Base-by-base conservation (phyloP, 768 basidiomycete genomes). In the Lentinula boryana region DNA sequence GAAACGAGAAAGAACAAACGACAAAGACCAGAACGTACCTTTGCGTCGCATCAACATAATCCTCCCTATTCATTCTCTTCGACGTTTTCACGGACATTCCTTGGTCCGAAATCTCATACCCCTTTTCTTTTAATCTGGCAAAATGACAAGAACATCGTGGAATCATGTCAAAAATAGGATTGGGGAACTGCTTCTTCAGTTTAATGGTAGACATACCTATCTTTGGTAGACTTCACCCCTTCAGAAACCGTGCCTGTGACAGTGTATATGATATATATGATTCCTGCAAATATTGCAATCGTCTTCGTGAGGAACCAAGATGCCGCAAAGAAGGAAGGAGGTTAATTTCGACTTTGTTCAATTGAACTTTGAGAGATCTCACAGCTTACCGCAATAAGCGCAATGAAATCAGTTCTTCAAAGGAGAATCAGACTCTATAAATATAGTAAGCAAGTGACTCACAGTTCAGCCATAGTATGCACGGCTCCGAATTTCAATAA, bases 11-110 rank as follows among this genome's bases (percentile, higher is more conserved):
- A 32, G 52, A 38, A 36, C 56, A 58, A 27, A 21, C 36, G 40
- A 23, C 21, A 40, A 9, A 38, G 10, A 44, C 52, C 38, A 16
- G 18, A 12, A 66, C 76, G 63, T 60, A 88, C 88, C 88, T 75
- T 67, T 89, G 89, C 15, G 88, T 89, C 6, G 87, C 86, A 66
- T 89, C 87, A 3, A 90, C 74, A 62, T 90, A 90, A 44, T 81
- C 78, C 57, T 87, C 83, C 43, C 85, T 76, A 62, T 84, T 83
- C 63, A 86, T 79, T 5, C 79, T 77, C 61, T 78, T 80, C 21
- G 77, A 69, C 1, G 87, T 90, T 72, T 87, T 88, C 46, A 91
- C 75, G 0, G 86, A 80, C 12, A 90, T 76, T 3, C 89, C 89
- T 3, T 75, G 73, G n/a, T 76, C 70, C 0, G 86, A 84, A 50